Evolutionary conservation across 495 filamentous ascomycete genomes (phyloP).

Genomic region (Cercophora samala): DNA sequence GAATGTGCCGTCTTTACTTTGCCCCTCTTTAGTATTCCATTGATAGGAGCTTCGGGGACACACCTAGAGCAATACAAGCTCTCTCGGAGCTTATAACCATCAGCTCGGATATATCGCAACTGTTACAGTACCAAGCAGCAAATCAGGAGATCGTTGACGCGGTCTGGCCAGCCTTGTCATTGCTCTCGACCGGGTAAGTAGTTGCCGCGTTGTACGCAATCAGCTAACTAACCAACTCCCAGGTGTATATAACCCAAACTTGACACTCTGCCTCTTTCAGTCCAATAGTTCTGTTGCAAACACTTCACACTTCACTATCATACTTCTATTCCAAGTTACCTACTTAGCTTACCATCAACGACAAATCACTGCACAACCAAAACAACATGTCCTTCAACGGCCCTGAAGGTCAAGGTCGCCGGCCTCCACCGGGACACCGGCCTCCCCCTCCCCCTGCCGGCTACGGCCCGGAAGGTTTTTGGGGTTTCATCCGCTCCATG

Average conservation of each 20-base stretch:
- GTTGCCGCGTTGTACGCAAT: background rate
- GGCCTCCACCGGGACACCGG: background rate
- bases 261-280: background rate
- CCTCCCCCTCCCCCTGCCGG: background rate
- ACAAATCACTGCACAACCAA: background rate
- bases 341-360: background rate
- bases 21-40: background rate
- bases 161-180: background rate
- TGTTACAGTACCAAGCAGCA: background rate
- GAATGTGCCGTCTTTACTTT: background rate
- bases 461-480: background rate
- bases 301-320: background rate
- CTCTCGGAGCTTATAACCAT: background rate
- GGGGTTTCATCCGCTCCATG: slow-evolving; percentile 5
- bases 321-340: background rate
- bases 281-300: background rate
- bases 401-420: background rate
- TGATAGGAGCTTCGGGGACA: background rate
- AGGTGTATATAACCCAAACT: background rate
- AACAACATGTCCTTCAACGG: slow-evolving; percentile 3
- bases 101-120: background rate
- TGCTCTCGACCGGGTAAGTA: background rate
- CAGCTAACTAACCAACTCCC: background rate
- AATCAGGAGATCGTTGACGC: background rate
- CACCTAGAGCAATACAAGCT: background rate